Conservation (phyloP, 2,329 filamentous ascomycete genomes). For the Sclerotinia minor region DNA sequence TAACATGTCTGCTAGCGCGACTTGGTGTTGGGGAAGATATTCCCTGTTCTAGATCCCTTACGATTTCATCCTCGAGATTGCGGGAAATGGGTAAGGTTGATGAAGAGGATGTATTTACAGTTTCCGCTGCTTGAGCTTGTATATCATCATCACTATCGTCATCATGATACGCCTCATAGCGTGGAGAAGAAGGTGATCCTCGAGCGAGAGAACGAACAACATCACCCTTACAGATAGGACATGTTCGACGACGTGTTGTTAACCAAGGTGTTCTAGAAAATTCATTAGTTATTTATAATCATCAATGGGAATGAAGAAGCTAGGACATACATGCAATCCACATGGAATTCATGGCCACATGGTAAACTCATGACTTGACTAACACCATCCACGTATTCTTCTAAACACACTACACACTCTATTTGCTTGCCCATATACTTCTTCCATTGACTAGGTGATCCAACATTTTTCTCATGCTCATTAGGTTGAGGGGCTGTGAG, state of each 20-base stretch:
- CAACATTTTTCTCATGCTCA: constrained; percentile 51
- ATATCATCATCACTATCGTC: constrained; percentile 48
- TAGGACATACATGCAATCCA: constrained; percentile 88
- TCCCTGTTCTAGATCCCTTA: constrained; percentile 37
- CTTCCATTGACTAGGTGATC: constrained; percentile 58
- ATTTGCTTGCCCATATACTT: constrained; percentile 69
- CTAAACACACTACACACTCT: constrained; percentile 94
- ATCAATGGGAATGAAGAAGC: constrained; percentile 18
- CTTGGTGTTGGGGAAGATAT: constrained; percentile 29
- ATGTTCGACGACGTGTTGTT: constrained; percentile 92
- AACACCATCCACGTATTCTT: constrained; percentile 93
- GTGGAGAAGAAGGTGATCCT: constrained; percentile 38
- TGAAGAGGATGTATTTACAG: constrained; percentile 50
- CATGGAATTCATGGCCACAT: constrained; percentile 97
- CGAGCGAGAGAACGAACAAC: constrained; percentile 72
- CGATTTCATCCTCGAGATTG: constrained; percentile 27
- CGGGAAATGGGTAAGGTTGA: constrained; percentile 41
- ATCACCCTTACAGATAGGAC: constrained; percentile 97
- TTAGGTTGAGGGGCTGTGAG: constrained; percentile 30
- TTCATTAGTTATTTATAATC: constrained; percentile 25
- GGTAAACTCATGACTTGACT: constrained; percentile 95
- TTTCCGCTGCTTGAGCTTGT: constrained; percentile 48
- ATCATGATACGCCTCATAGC: constrained; percentile 44
- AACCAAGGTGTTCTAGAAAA: constrained; percentile 83
- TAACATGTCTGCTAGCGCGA: constrained; percentile 7